phyloP scores from a whole-genome alignment of 2,329 filamentous ascomycete genomes.

The Onygena corvina region DNA sequence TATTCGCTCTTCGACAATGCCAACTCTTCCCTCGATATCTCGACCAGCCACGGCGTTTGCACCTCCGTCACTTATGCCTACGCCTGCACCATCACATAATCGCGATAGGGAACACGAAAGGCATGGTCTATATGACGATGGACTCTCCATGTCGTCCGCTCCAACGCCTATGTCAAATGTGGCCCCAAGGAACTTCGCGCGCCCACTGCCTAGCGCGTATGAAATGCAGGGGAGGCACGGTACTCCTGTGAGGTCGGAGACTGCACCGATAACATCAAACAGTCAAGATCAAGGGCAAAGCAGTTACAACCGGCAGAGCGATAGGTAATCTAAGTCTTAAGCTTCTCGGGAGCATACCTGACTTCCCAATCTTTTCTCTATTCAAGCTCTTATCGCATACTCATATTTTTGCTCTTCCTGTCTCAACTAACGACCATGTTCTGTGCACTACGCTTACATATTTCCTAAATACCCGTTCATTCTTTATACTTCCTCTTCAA shows the following conservation, averaged over 20 bases:
- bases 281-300: background rate
- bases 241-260: conserved; percentile 7
- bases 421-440: background rate
- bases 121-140: background rate
- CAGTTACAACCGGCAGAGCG: background rate
- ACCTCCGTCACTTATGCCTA: background rate
- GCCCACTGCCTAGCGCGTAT: background rate
- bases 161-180: conserved; percentile 9
- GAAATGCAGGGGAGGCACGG: background rate
- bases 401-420: background rate
- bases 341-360: too few species aligned
- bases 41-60: background rate
- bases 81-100: background rate
- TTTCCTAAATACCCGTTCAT: background rate
- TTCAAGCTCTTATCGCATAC: background rate
- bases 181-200: conserved; percentile 12
- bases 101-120: background rate
- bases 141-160: background rate
- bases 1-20: background rate
- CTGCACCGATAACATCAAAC: conserved; percentile 6
- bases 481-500: background rate
- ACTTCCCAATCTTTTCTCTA: background rate
- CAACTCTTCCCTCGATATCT: background rate
- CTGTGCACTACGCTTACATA: background rate
- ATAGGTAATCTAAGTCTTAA: too few species aligned